Evolutionary conservation across 1,284 basidiomycete species (phyloP).

Genomic region (Rhizopogon parksii): DNA sequence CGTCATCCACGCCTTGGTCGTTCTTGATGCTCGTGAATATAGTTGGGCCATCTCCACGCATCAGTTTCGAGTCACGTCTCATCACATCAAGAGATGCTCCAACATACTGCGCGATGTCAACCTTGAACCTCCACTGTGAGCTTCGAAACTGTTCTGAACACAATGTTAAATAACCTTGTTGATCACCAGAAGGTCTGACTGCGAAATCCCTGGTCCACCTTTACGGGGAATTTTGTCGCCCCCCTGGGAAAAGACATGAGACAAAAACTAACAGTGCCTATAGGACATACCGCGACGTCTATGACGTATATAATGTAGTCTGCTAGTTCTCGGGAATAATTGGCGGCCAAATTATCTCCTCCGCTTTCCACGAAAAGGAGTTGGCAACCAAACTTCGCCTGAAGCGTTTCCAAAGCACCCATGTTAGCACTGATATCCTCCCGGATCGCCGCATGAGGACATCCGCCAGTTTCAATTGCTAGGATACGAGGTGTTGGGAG

Average conservation of each 20-base stretch:
- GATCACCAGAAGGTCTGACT: constrained; percentile 90
- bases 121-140: constrained; percentile 39
- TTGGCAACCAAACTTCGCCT: constrained; percentile 82
- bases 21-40: constrained; percentile 86
- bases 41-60: constrained; percentile 93
- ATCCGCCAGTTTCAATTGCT: constrained; percentile 95
- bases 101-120: constrained; percentile 88
- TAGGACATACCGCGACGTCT: constrained; percentile 59
- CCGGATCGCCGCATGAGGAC: constrained; percentile 91
- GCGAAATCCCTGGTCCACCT: constrained; percentile 94
- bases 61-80: constrained; percentile 86
- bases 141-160: not conserved
- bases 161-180: constrained; percentile 67
- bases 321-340: constrained; percentile 92
- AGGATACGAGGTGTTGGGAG: constrained; percentile 82
- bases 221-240: constrained; percentile 98
- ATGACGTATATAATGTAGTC: constrained; percentile 98
- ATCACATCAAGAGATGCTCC: constrained; percentile 93
- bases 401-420: constrained; percentile 91
- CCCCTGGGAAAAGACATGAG: constrained; percentile 42
- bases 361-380: constrained; percentile 91
- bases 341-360: constrained; percentile 93
- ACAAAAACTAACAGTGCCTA: constrained; percentile 5
- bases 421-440: constrained; percentile 98
- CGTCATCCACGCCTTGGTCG: constrained; percentile 74